Percentiles rank a stretch among this genome's conserved stretches.
phyloP scores from a whole-genome alignment of 768 basidiomycete genomes.

The Rhizopogon roseolus region DNA sequence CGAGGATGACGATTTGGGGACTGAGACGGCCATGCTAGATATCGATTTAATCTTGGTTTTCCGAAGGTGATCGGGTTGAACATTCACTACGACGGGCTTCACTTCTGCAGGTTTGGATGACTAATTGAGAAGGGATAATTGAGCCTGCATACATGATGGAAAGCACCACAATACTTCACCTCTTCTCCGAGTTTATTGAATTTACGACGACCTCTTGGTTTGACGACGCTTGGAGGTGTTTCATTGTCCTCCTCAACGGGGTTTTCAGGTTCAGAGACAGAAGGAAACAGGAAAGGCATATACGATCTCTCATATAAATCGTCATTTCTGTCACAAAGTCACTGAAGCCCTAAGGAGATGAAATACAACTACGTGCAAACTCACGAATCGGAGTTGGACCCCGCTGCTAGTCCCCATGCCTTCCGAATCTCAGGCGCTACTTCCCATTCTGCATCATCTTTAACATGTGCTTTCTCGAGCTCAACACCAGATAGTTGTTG shows the following conservation, averaged over 20 bases:
- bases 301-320: slow-evolving; percentile 53
- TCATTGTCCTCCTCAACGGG: slow-evolving; percentile 11
- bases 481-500: slow-evolving; percentile 47
- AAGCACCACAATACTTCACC: slow-evolving; percentile 14
- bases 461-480: slow-evolving; percentile 47
- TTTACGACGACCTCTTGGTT: slow-evolving; percentile 44
- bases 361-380: slow-evolving; percentile 3
- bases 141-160: slow-evolving; percentile 17
- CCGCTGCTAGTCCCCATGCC: slow-evolving; percentile 38
- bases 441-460: slow-evolving; percentile 66
- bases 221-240: slow-evolving; percentile 14
- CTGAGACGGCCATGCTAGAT: slow-evolving; percentile 15
- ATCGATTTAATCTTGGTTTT: slow-evolving; percentile 8
- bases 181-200: slow-evolving; percentile 50
- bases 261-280: slow-evolving; percentile 23
- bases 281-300: slow-evolving; percentile 58
- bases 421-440: slow-evolving; percentile 47
- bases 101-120: slow-evolving; percentile 1
- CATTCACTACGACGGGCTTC: neutral
- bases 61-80: neutral
- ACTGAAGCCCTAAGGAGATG: neutral
- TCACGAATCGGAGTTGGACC: slow-evolving; percentile 4
- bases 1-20: neutral
- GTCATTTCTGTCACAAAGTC: neutral
- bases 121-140: slow-evolving; percentile 16